Evolutionary conservation across 257 asterid genomes (phyloP).

Genomic region (Voacanga thouarsii): DNA sequence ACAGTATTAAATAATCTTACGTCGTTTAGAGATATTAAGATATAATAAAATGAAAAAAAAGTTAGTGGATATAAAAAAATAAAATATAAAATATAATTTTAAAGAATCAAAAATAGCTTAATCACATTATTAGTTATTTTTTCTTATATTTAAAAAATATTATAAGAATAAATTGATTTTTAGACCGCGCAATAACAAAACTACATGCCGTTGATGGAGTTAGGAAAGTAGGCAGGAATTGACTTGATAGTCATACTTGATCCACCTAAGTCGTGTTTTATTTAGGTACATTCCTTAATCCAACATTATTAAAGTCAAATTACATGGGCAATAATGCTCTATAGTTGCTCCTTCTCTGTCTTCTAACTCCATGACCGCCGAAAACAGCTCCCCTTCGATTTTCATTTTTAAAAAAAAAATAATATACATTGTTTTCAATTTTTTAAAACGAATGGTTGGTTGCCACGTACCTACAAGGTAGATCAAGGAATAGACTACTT

Average conservation of each 20-base stretch:
- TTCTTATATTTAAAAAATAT: too few species aligned
- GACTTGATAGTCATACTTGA: background rate
- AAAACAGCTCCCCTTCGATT: background rate
- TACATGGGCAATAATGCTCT: background rate
- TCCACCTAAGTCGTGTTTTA: constrained; percentile 2
- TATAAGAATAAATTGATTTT: too few species aligned
- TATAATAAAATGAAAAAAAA: too few species aligned
- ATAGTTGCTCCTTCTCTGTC: constrained; percentile 21
- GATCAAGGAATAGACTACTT: constrained; percentile 15
- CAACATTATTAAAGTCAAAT: background rate
- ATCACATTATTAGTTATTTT: too few species aligned
- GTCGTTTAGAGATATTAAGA: too few species aligned
- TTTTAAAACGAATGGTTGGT: background rate
- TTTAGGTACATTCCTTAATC: background rate
- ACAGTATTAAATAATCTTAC: too few species aligned
- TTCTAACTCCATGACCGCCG: background rate
- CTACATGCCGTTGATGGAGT: too few species aligned
- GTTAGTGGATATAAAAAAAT: too few species aligned
- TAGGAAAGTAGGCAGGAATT: background rate
- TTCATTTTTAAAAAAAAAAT: too few species aligned
- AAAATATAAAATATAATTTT: too few species aligned
- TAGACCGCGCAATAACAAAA: too few species aligned
- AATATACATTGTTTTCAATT: constrained; percentile 7
- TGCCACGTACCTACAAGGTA: constrained; percentile 14
- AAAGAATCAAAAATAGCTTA: too few species aligned